Evolutionary conservation across 1,284 basidiomycete genomes (phyloP), one percentile per base, ranked within the genome.

Genomic region (Ceratobasidium sp.): DNA sequence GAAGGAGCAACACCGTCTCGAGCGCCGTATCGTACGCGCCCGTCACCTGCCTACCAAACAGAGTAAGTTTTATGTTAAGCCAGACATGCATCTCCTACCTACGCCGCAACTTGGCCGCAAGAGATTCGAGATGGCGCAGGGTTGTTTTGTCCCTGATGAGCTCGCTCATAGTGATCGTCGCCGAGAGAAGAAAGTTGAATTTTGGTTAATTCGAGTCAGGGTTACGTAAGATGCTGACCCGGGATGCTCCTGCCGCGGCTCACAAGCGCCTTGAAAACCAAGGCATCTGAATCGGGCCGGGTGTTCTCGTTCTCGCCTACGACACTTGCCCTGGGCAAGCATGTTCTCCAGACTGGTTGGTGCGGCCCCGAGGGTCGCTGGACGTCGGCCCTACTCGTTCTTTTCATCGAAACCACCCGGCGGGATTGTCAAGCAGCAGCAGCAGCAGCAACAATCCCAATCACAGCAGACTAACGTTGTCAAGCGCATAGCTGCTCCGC

Each of bases 21-120:
- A 97, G 82, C 0, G 97, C 95, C 2, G 96, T 90, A 74, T 91
- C 88, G 73, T 92, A 87, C 30, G 95, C 96, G 57, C 95, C 95
- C 73, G 95, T 88, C 52, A 97, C 86, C 81, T 97, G 94, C 76
- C 95, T 95, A 48, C 46, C 50, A 43, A 39, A 72, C 50, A 39
- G n/a, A 34, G 23, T 53, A n/a, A 23, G 21, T 26, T 18, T 32
- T n/a, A 14, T 1, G 41, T 34, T 39, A 72, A 5, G 9, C n/a
- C 45, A 26, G 65, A 58, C 48, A 77, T 76, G 76, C 72, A 65
- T 76, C 74, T 67, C 76, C 60, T 57, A 78, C 77, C 77, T 73
- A 72, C 77, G 75, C 64, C 76, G 55, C 30, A 78, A 70, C 62
- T 72, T 75, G 6, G 75, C 74, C 26, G 73, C 75, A 26, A 78